A percentile compares a stretch with the other conserved stretches of the same genome.
Conservation (phyloP, 23 red algal species). For the Pyropia haitanensis region DNA sequence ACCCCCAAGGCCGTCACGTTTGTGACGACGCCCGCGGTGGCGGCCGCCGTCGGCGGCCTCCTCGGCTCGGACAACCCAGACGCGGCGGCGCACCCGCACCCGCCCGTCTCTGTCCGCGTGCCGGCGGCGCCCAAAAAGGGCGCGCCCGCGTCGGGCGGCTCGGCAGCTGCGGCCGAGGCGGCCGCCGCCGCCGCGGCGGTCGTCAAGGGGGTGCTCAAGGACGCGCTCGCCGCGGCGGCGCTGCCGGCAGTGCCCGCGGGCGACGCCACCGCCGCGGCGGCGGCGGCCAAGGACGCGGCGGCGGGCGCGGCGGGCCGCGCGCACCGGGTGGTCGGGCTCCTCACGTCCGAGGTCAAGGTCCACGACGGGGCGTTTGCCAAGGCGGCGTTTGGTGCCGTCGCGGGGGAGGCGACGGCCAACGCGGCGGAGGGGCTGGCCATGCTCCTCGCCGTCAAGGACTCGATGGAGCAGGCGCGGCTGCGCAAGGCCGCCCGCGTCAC, state of each 20-base stretch:
- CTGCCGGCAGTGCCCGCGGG: conserved; percentile 14
- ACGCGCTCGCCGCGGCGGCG: conserved; percentile 4
- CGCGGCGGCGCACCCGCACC: no score
- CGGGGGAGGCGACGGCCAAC: conserved; percentile 10
- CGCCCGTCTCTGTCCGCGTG: no score
- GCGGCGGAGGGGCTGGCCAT: conserved; percentile 41
- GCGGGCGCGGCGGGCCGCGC: no score
- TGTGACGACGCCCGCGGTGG: conserved; percentile 16
- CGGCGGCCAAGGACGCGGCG: conserved; percentile 6
- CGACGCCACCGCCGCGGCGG: conserved; percentile 5
- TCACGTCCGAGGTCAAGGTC: background rate
- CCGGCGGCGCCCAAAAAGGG: background rate
- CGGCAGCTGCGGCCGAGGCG: no score
- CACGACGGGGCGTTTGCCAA: conserved; percentile 13
- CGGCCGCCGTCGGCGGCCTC: background rate
- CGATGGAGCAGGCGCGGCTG: conserved; percentile 52
- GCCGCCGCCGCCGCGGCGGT: background rate
- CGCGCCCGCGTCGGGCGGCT: background rate
- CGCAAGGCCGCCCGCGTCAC: conserved; percentile 56
- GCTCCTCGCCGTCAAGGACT: conserved; percentile 62
- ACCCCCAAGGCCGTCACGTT: conserved; percentile 11
- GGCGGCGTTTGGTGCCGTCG: background rate
- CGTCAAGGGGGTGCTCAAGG: conserved; percentile 5
- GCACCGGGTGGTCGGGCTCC: background rate
- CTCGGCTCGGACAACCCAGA: background rate